phyloP scores from a whole-genome alignment of 129 eudicot species.

The Heracleum sosnowskyi region DNA sequence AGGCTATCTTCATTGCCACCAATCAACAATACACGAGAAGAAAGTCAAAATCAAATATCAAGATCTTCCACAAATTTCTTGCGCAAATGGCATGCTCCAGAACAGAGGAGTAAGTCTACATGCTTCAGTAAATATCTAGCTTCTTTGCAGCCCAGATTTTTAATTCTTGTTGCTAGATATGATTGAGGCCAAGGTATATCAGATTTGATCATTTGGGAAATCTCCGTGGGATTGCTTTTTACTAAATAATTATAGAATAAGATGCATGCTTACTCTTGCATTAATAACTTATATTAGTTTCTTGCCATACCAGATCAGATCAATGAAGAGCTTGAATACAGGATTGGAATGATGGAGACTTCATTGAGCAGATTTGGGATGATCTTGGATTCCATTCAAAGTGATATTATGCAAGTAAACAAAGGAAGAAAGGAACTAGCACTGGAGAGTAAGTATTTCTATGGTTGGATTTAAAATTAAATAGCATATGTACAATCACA shows the following conservation, averaged over 20 bases:
- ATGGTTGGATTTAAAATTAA: not conserved
- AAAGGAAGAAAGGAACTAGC: conserved; percentile 75
- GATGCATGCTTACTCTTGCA: conserved; percentile 12
- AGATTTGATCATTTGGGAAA: not conserved
- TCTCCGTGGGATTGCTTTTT: not conserved
- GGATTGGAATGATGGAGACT: conserved; percentile 63
- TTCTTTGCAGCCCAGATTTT: not conserved
- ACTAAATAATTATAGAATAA: not conserved
- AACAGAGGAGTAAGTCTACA: conserved; percentile 54
- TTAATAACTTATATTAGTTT: not conserved
- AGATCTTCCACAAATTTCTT: conserved; percentile 50
- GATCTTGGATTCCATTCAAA: conserved; percentile 89
- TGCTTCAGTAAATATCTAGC: not conserved
- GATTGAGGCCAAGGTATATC: not conserved
- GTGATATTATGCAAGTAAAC: conserved; percentile 78
- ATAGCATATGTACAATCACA: conserved; percentile 2
- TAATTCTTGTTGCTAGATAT: not conserved
- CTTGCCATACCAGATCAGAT: conserved; percentile 60
- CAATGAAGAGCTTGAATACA: conserved; percentile 73
- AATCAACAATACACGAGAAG: conserved; percentile 59
- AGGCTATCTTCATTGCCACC: conserved; percentile 51
- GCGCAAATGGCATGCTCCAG: conserved; percentile 67
- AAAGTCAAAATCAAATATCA: conserved; percentile 55
- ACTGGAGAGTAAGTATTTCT: conserved; percentile 58
- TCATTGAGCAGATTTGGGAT: conserved; percentile 73